A percentile compares a stretch with the other conserved stretches of the same genome.
Conservation (phyloP, 2,329 filamentous ascomycete species). For the Didymella pinodella region DNA sequence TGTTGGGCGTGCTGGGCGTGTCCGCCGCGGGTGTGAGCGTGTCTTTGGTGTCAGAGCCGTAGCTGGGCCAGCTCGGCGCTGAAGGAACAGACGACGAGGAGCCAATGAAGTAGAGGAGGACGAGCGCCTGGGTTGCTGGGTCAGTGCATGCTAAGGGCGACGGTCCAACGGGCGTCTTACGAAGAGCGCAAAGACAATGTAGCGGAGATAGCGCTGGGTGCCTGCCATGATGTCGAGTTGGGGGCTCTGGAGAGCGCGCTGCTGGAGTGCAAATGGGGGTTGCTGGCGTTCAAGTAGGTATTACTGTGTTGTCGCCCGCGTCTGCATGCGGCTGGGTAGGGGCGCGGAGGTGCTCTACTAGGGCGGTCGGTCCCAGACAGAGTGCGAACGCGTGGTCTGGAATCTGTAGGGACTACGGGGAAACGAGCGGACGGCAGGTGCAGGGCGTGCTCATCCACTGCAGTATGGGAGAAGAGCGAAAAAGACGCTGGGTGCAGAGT, state of each 20-base stretch:
- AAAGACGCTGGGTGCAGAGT: slow-evolving; percentile 3
- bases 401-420: not conserved
- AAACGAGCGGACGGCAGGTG: slow-evolving; percentile 17
- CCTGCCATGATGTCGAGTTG: slow-evolving; percentile 68
- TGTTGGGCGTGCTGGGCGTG: slow-evolving; percentile 18
- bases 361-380: slow-evolving; percentile 2
- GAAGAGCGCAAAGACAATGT: slow-evolving; percentile 81
- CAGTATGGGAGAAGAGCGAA: not conserved
- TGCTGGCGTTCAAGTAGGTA: not conserved
- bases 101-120: slow-evolving; percentile 84
- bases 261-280: slow-evolving; percentile 8
- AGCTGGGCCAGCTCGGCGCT: slow-evolving; percentile 41
- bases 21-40: slow-evolving; percentile 26
- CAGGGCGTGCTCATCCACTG: slow-evolving; percentile 9
- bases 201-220: slow-evolving; percentile 74
- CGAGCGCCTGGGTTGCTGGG: slow-evolving; percentile 61
- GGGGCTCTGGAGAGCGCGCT: slow-evolving; percentile 26
- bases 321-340: slow-evolving; percentile 4
- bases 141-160: slow-evolving; percentile 20
- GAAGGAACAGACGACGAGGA: slow-evolving; percentile 61
- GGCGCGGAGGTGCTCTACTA: slow-evolving; percentile 19
- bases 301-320: slow-evolving; percentile 21
- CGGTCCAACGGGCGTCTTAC: slow-evolving; percentile 60
- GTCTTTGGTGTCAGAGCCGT: slow-evolving; percentile 29
- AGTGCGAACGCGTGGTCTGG: slow-evolving; percentile 4